A percentile compares a stretch with the other conserved stretches of the same genome.
Evolutionary conservation across 2,329 filamentous ascomycete genomes (phyloP).

Genomic region (Plectosphaerella plurivora): DNA sequence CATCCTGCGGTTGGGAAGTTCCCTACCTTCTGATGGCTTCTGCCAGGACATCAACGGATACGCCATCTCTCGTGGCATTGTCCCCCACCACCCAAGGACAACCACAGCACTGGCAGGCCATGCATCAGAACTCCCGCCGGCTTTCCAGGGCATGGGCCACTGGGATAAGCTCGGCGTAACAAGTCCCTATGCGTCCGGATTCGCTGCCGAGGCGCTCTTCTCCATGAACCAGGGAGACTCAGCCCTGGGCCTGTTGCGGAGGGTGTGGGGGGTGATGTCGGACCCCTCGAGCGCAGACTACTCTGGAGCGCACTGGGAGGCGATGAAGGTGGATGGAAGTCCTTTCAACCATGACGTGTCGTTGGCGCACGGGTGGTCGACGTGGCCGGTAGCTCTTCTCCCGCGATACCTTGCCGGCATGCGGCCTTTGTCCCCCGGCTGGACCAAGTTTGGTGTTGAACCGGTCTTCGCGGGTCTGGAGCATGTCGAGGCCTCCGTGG

Average conservation of each 20-base stretch:
- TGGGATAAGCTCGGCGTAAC: constrained; percentile 1
- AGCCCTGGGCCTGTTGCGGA: constrained; percentile 1
- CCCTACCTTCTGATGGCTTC: constrained; percentile 1
- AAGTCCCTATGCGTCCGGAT: constrained; percentile 6
- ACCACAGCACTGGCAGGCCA: not conserved
- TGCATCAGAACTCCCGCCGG: not conserved
- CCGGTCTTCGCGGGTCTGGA: constrained; percentile 1
- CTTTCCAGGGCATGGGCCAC: constrained; percentile 3
- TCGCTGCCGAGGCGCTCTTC: constrained; percentile 8
- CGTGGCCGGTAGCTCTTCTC: constrained; percentile 7
- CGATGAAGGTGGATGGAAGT: constrained; percentile 4
- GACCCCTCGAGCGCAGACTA: constrained; percentile 2
- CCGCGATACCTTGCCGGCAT: constrained; percentile 6
- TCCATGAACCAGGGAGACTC: not conserved
- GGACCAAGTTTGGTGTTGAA: constrained; percentile 2
- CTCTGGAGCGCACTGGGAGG: constrained; percentile 7
- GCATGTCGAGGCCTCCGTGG: not conserved
- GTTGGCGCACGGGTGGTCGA: constrained; percentile 7
- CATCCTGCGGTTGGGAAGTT: constrained; percentile 1
- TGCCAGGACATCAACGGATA: constrained; percentile 7
- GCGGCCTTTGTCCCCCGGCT: constrained; percentile 3
- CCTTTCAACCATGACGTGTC: constrained; percentile 6
- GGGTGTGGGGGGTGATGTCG: constrained; percentile 5
- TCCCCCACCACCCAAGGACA: not conserved
- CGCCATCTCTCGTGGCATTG: not conserved